phyloP scores from a whole-genome alignment of 176 grass and related monocot species.

The Leersia perrieri region DNA sequence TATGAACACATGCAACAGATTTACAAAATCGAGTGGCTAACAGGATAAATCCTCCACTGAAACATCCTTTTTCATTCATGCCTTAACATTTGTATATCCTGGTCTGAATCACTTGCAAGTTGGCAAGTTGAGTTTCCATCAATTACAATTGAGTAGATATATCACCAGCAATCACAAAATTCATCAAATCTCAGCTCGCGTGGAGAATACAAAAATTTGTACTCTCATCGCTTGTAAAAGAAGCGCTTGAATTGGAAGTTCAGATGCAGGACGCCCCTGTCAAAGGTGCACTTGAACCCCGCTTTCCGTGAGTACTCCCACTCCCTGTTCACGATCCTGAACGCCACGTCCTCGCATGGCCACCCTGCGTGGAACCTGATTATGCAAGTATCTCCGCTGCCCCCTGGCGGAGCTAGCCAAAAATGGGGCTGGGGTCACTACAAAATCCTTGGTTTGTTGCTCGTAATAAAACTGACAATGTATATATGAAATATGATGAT shows the following conservation, averaged over 20 bases:
- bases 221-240: constrained; percentile 36
- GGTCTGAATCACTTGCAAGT: too few relatives aligned
- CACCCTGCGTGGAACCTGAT: constrained; percentile 34
- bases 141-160: background rate
- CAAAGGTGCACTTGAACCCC: constrained; percentile 44
- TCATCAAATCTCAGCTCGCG: background rate
- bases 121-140: background rate
- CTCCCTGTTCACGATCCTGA: constrained; percentile 44
- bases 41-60: background rate
- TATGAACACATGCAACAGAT: too few relatives aligned
- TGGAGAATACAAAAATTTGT: background rate
- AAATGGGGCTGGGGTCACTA: too few relatives aligned
- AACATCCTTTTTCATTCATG: background rate
- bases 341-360: constrained; percentile 47
- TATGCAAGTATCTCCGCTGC: constrained; percentile 39
- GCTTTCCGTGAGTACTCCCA: constrained; percentile 39
- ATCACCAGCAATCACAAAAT: background rate
- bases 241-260: constrained; percentile 41
- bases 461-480: too few relatives aligned
- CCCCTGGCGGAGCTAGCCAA: too few relatives aligned
- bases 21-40: background rate
- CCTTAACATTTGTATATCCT: background rate
- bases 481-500: too few relatives aligned
- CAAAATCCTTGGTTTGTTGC: background rate
- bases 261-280: constrained; percentile 29